Conservation (phyloP, 2,329 filamentous ascomycete genomes). For the Fusarium clavum region DNA sequence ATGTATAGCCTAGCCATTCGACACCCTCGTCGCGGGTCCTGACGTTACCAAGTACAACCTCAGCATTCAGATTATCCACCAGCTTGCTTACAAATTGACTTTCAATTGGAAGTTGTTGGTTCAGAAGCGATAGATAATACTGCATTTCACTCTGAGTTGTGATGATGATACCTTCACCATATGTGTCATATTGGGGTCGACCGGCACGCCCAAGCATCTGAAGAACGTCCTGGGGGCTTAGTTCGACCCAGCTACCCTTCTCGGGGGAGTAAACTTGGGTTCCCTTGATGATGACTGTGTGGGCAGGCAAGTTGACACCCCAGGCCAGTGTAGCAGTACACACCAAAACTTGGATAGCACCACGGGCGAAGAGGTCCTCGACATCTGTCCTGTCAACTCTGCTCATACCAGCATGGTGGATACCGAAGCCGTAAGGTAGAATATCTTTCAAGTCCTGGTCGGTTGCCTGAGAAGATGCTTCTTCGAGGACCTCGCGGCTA, state of each 20-base stretch:
- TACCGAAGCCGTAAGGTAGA: slow-evolving; percentile 95
- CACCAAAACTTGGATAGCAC: slow-evolving; percentile 92
- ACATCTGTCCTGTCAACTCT: slow-evolving; percentile 94
- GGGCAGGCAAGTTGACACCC: slow-evolving; percentile 98
- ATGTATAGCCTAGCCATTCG: slow-evolving; percentile 99
- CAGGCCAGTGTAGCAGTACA: slow-evolving; percentile 98
- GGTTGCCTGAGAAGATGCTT: slow-evolving; percentile 83
- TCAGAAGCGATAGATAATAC: slow-evolving; percentile 95
- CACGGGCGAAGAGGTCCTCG: slow-evolving; percentile 92
- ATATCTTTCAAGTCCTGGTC: slow-evolving; percentile 94
- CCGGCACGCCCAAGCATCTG: slow-evolving; percentile 99
- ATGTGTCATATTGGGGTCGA: slow-evolving; percentile 95
- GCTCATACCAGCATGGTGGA: slow-evolving; percentile 98
- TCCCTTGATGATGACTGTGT: slow-evolving; percentile 99
- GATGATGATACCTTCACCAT: slow-evolving; percentile 98
- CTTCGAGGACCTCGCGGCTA: slow-evolving; percentile 86
- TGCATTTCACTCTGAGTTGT: slow-evolving; percentile 95
- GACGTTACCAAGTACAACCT: slow-evolving; percentile 94
- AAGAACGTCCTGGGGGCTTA: slow-evolving; percentile 96
- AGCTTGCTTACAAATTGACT: slow-evolving; percentile 94
- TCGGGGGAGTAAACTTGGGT: slow-evolving; percentile 98
- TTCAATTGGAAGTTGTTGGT: slow-evolving; percentile 97
- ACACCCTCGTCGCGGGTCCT: slow-evolving; percentile 93
- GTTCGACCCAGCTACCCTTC: slow-evolving; percentile 97
- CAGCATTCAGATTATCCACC: slow-evolving; percentile 95